Base-by-base conservation (phyloP, 2,329 filamentous ascomycete species). In the Penicillium concentricum region DNA sequence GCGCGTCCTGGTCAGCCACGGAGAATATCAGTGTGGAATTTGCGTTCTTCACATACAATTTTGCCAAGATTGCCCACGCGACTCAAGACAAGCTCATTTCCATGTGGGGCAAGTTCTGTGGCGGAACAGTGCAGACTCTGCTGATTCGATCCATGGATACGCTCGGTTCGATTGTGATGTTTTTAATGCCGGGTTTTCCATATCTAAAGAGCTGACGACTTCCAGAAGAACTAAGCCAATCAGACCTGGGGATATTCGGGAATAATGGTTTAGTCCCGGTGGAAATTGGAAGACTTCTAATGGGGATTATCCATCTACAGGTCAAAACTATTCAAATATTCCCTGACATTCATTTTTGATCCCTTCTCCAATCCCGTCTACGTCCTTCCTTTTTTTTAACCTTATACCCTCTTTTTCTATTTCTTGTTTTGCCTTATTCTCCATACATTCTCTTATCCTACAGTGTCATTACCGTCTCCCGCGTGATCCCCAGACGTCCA, bases 41-140 rank as follows among this genome's bases (percentile, higher is more conserved):
- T 28, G 16, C 5, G 24, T 8, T 28, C n/a, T 2, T 13, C 41
- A 13, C 3, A 4, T 5, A 13, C 6, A 18, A 32, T 26, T 5
- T 2, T 24, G 39, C 37, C 37, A 50, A 12, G 18, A 43, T 42
- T 30, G 15, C 8, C 26, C 20, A 47, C 20, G 35, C 42, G 43
- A 41, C 35, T 41, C 35, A 24, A 52, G 50, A 54, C 42, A 47
- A 47, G 43, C 51, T 47, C 35, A 34, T 54, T 15, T 10, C 26
- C 18, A 42, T 24, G 42, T 47, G 43, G 50, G 50, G 41, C 50
- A 6, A 24, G 13, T 8, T 15, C 5, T 16, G 30, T 44, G 30
- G 38, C 30, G 28, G 20, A 26, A 24, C 18, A 16, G 15, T 15
- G 26, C 34, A 38, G 28, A 41, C 43, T 45, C 16, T 41, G 35